phyloP scores from a whole-genome alignment of 495 filamentous ascomycete genomes.

The Aspergillus saccharolyticus region DNA sequence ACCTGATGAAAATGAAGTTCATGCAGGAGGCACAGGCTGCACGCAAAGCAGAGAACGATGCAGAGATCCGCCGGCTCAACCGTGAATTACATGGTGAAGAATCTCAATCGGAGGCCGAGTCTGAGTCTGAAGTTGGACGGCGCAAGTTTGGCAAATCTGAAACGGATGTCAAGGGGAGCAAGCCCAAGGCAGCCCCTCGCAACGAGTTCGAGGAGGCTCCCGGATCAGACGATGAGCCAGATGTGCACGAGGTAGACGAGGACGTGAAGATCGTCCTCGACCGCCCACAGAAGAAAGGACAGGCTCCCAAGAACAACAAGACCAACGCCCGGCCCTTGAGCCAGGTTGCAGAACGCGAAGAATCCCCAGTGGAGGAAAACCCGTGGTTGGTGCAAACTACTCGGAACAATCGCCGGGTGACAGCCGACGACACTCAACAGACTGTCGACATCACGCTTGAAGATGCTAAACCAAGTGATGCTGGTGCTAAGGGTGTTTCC shows the following conservation, averaged over 20 bases:
- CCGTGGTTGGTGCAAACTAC: slow-evolving; percentile 46
- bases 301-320: slow-evolving; percentile 17
- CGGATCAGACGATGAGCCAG: slow-evolving; percentile 50
- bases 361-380: slow-evolving; percentile 36
- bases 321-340: slow-evolving; percentile 14
- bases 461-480: slow-evolving; percentile 22
- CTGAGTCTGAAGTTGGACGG: slow-evolving; percentile 54
- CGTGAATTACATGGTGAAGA: slow-evolving; percentile 62
- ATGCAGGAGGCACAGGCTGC: slow-evolving; percentile 85
- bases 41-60: slow-evolving; percentile 73
- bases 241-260: slow-evolving; percentile 20
- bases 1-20: slow-evolving; percentile 74
- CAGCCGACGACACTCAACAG: slow-evolving; percentile 28
- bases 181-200: slow-evolving; percentile 22
- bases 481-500: slow-evolving; percentile 16
- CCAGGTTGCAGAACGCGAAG: slow-evolving; percentile 20
- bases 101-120: slow-evolving; percentile 50
- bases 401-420: slow-evolving; percentile 34
- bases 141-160: slow-evolving; percentile 56
- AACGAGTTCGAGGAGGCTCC: slow-evolving; percentile 59
- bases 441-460: slow-evolving; percentile 37
- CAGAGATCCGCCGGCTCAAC: slow-evolving; percentile 67
- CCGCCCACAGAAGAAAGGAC: slow-evolving; percentile 22
- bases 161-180: slow-evolving; percentile 17
- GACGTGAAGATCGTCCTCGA: slow-evolving; percentile 21